Evolutionary conservation across 352 stramenopile genomes (phyloP), one percentile per base, ranked within the genome.

Genomic region (Pythium myriotylum): DNA sequence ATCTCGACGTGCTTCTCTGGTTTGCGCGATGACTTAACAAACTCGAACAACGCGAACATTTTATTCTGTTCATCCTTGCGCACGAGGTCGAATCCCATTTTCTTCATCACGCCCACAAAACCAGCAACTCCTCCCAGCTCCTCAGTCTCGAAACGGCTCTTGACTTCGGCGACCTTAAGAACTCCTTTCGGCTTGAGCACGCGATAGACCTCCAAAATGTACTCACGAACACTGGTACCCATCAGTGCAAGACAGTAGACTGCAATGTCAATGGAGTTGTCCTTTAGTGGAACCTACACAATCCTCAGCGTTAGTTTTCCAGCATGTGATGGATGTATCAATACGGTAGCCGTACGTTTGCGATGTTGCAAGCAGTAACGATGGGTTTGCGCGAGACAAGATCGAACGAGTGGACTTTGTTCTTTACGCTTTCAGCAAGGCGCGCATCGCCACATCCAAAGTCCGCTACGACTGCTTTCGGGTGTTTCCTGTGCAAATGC

Each of bases 181-280:
- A 94, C 65, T n/a, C 97, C 97, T 61, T 86, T 82, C 41, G 88
- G 73, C 57, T 97, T 98, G 29, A 99, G 73, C 52, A 99, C 95
- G 49, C 97, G 88, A 63, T 95, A 76, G 9, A 91, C 97, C 76
- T 99, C 97, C 17, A 89, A 62, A n/a, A 99, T 71, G 79, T 99
- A 99, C 65, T 99, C 95, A 23, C 88, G 81, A 39, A 99, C 81
- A 65, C 97, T 99, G 22, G 94, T 99, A 22, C 97, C 97, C 97
- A 99, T 99, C 24, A 99, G 84, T 20, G 96, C 94, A 22, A 99
- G 82, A 70, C 94, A 99, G 72, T 99, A 99, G 16, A 99, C 88
- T 16, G 76, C 96, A 54, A 99, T 90, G 73, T 99, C 96, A 2
- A 99, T 81, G 17, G 75, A 90, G 51, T 73, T 76, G 59, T 97